phyloP scores from a whole-genome alignment of 495 filamentous ascomycete genomes.

The Hypoxylon rickii region DNA sequence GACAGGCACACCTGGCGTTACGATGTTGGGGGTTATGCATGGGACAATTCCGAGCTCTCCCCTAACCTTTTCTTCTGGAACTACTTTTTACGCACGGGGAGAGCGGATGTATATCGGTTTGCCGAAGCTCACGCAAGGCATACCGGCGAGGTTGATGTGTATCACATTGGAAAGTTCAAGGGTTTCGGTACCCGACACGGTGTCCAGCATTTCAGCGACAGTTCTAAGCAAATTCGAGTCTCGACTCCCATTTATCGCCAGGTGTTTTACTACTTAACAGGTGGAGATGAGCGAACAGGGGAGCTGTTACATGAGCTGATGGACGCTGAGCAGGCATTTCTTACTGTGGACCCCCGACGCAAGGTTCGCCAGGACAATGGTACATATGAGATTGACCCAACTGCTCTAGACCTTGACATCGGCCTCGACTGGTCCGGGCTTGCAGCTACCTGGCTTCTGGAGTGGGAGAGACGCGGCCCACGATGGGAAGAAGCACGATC shows the following conservation, averaged over 20 bases:
- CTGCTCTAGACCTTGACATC: slow-evolving; percentile 50
- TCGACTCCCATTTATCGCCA: slow-evolving; percentile 51
- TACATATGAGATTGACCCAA: slow-evolving; percentile 44
- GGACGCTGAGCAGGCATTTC: slow-evolving; percentile 48
- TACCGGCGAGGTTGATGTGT: slow-evolving; percentile 56
- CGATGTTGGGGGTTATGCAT: slow-evolving; percentile 57
- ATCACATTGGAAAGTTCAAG: slow-evolving; percentile 52
- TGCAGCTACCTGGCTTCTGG: slow-evolving; percentile 51
- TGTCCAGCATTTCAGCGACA: slow-evolving; percentile 56
- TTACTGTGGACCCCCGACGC: slow-evolving; percentile 50
- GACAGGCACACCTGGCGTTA: slow-evolving; percentile 57
- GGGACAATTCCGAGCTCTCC: slow-evolving; percentile 60
- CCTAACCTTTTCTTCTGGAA: slow-evolving; percentile 58
- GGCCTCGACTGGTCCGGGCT: slow-evolving; percentile 55
- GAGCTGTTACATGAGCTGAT: slow-evolving; percentile 47
- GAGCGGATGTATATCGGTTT: slow-evolving; percentile 51
- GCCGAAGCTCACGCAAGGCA: slow-evolving; percentile 55
- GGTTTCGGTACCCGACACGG: slow-evolving; percentile 58
- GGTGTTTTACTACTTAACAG: slow-evolving; percentile 52
- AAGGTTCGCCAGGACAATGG: slow-evolving; percentile 51
- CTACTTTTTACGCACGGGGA: slow-evolving; percentile 54
- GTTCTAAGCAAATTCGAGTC: slow-evolving; percentile 56
- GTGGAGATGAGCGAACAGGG: slow-evolving; percentile 52
- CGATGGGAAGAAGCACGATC: slow-evolving; percentile 47
- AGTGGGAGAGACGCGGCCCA: slow-evolving; percentile 52